Evolutionary conservation across 2,329 filamentous ascomycete genomes (phyloP).

Genomic region (Alternaria ventricosa): DNA sequence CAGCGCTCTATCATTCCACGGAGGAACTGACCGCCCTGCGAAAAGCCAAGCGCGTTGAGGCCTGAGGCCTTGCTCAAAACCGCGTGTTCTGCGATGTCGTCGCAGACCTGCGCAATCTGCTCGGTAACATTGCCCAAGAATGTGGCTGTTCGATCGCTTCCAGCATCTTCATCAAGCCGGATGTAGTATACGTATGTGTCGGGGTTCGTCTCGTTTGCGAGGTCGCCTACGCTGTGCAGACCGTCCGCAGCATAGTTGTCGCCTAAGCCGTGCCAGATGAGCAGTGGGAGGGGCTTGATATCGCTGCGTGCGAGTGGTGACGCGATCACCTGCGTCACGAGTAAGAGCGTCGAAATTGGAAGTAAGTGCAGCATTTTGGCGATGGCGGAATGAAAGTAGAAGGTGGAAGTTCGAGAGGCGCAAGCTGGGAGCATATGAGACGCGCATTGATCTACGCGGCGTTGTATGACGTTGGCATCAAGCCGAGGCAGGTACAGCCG

Average conservation of each 20-base stretch:
- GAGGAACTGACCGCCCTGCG: conserved; percentile 95
- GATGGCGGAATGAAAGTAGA: background rate
- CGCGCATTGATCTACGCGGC: conserved; percentile 12
- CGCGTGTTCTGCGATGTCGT: conserved; percentile 74
- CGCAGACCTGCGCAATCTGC: conserved; percentile 79
- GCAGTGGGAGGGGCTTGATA: conserved; percentile 70
- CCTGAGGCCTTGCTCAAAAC: conserved; percentile 82
- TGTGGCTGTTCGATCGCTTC: conserved; percentile 77
- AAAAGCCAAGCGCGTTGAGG: conserved; percentile 92
- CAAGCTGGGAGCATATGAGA: conserved; percentile 7
- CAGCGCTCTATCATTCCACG: conserved; percentile 89
- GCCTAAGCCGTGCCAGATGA: conserved; percentile 92
- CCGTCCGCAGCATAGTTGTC: conserved; percentile 80
- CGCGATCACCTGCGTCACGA: conserved; percentile 21
- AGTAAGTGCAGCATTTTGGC: conserved; percentile 29
- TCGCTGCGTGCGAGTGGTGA: conserved; percentile 15
- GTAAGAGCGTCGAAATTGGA: conserved; percentile 30
- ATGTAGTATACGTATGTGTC: conserved; percentile 86
- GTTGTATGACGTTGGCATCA: conserved; percentile 29
- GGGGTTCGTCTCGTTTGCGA: conserved; percentile 76
- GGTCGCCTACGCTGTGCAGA: conserved; percentile 71
- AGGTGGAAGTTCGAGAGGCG: conserved; percentile 16
- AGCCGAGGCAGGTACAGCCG: conserved; percentile 21
- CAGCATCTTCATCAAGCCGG: conserved; percentile 69
- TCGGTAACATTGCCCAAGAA: conserved; percentile 89